phyloP scores from a whole-genome alignment of 1,139 yeast genomes.

The Geotrichum aggregatum region DNA sequence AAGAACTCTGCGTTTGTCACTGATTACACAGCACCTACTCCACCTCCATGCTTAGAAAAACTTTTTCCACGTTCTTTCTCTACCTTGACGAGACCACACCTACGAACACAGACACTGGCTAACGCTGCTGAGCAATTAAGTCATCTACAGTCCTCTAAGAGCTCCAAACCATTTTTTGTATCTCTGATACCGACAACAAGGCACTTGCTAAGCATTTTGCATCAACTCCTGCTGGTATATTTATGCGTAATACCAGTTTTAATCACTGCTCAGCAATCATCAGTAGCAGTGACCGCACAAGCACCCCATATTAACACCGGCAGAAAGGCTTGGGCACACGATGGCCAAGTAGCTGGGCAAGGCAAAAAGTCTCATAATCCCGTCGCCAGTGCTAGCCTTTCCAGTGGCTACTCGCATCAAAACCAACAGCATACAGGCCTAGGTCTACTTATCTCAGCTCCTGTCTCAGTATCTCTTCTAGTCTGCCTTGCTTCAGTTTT shows the following conservation, averaged over 20 bases:
- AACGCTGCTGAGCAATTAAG: not conserved
- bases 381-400: too few relatives aligned
- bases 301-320: not conserved
- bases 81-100: not conserved
- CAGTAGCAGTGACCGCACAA: not conserved
- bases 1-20: not conserved
- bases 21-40: not conserved
- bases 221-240: not conserved
- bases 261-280: not conserved
- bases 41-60: not conserved
- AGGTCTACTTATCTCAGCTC: not conserved
- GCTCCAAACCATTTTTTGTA: too few relatives aligned
- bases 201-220: not conserved
- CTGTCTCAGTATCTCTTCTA: too few relatives aligned
- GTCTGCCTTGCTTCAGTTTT: not conserved
- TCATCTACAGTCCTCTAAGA: too few relatives aligned
- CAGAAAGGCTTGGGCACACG: not conserved
- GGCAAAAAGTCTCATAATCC: not conserved
- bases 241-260: slow-evolving; percentile 1
- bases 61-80: not conserved
- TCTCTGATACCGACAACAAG: too few relatives aligned
- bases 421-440: too few relatives aligned
- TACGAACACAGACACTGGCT: not conserved
- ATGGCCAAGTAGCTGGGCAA: slow-evolving; percentile 1
- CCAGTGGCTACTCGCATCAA: too few relatives aligned